Evolutionary conservation across 306 rosid species (phyloP).

Genomic region (Glycine latifolia): DNA sequence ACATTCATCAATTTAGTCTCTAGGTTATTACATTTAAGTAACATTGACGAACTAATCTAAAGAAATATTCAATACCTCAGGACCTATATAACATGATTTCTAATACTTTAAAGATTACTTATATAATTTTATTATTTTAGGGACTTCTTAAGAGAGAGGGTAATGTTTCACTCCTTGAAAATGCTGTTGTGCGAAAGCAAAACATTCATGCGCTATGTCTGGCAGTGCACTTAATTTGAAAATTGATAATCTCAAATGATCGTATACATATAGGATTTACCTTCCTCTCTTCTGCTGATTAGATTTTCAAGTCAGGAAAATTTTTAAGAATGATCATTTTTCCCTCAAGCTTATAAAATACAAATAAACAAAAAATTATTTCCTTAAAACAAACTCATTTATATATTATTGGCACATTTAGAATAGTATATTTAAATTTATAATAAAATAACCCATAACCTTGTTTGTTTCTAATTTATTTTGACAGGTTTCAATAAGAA

Average conservation of each 20-base stretch:
- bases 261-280: not conserved
- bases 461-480: not conserved
- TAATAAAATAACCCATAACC: not conserved
- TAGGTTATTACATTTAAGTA: no score
- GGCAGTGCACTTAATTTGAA: not conserved
- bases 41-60: no score
- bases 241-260: not conserved
- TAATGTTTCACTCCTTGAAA: no score
- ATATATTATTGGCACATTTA: not conserved
- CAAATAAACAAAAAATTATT: not conserved
- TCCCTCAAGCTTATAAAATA: not conserved
- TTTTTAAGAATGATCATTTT: not conserved
- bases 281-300: not conserved
- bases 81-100: no score
- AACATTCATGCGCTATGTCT: no score
- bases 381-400: not conserved
- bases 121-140: no score
- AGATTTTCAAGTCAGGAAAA: not conserved
- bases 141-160: no score
- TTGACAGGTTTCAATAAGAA: not conserved
- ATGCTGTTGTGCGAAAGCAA: not conserved
- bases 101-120: no score
- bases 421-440: no score
- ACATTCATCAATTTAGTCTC: no score
- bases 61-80: no score